Percentiles rank a stretch among this genome's conserved stretches.
Evolutionary conservation across 2,329 filamentous ascomycete genomes (phyloP).

Genomic region (Zasmidium cellare): DNA sequence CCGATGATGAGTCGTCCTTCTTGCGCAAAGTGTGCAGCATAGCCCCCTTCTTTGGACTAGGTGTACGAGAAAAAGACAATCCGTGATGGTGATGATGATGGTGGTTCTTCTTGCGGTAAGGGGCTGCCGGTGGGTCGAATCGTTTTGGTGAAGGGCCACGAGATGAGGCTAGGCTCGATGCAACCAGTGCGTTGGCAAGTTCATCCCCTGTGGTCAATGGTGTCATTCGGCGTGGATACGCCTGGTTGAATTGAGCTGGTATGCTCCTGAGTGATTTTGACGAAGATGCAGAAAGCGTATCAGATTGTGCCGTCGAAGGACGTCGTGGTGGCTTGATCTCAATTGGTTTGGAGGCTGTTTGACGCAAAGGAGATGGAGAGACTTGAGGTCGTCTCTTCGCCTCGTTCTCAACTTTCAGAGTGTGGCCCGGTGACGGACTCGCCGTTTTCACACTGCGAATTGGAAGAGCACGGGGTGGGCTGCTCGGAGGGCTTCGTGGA

Average conservation of each 20-base stretch:
- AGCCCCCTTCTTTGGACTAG: conserved; percentile 48
- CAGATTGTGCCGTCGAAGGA: conserved; percentile 18
- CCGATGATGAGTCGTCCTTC: conserved; percentile 35
- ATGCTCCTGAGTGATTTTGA: conserved; percentile 29
- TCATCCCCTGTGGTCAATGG: conserved; percentile 61
- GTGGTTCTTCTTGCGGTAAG: conserved; percentile 23
- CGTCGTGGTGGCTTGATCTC: conserved; percentile 12
- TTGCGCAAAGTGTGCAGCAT: conserved; percentile 69
- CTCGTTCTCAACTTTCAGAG: conserved; percentile 12
- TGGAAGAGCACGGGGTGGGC: conserved; percentile 2
- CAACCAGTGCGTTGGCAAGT: conserved; percentile 73
- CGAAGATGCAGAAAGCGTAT: conserved; percentile 22
- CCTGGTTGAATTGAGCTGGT: conserved; percentile 34
- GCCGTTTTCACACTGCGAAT: not conserved
- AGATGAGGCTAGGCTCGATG: conserved; percentile 67
- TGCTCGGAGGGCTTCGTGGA: conserved; percentile 11
- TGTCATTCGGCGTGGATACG: conserved; percentile 39
- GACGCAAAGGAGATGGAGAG: conserved; percentile 19
- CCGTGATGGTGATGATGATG: conserved; percentile 20
- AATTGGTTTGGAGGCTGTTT: conserved; percentile 17
- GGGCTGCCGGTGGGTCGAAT: conserved; percentile 42
- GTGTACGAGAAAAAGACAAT: conserved; percentile 40
- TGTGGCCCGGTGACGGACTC: conserved; percentile 17
- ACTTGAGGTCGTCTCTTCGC: conserved; percentile 13
- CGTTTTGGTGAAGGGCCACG: conserved; percentile 40